Base-by-base conservation (phyloP, 441 rosid species). In the Rhodomyrtus psidioides region DNA sequence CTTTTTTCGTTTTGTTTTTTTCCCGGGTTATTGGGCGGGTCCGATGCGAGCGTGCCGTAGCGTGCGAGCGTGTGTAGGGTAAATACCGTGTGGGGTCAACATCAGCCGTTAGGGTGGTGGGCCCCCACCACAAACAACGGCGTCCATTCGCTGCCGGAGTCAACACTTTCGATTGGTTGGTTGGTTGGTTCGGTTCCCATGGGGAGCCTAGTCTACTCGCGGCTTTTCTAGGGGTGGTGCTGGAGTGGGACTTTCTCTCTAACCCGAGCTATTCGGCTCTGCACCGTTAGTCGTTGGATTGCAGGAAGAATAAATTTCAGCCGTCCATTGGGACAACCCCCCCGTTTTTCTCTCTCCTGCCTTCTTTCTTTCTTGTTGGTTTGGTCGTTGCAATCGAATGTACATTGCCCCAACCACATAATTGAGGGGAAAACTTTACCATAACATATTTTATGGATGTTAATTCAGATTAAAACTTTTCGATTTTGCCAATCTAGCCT, bases 101-200 rank as follows among this genome's bases (percentile, higher is more conserved):
- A 17, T 54, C 56, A 54, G 23, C 23, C 23, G 23, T 19, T 54
- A 7, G 6, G 12, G 75, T 13, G 75, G 44, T 28, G 74, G 75
- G 7, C 12, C 75, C 44, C 46, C 59, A 12, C 53, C 86, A 51
- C 84, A 86, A 75, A 89, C 81, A 87, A 89, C 90, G 91, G 90
- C 88, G 86, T 75, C 88, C n/a, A 39, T 46, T 86, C 75, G 88
- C 92, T 21, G 79, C 49, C 79, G 16, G 49, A 34, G 79, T 70
- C 79, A 70, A 39, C 79, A 34, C 79, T 70, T 21, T 19, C 7
- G 44, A 1, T 5, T 2, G 44, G 26, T 9, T 19, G 76, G 46
- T 34, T 23, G 44, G 34, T 34, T 34, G 34, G 34, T 34, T 23
- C 26, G 75, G 75, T 0, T 30, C 26, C 53, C 15, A 12, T 51